Evolutionary conservation across 768 basidiomycete genomes (phyloP).

Genomic region (Mycena albidolilacea): DNA sequence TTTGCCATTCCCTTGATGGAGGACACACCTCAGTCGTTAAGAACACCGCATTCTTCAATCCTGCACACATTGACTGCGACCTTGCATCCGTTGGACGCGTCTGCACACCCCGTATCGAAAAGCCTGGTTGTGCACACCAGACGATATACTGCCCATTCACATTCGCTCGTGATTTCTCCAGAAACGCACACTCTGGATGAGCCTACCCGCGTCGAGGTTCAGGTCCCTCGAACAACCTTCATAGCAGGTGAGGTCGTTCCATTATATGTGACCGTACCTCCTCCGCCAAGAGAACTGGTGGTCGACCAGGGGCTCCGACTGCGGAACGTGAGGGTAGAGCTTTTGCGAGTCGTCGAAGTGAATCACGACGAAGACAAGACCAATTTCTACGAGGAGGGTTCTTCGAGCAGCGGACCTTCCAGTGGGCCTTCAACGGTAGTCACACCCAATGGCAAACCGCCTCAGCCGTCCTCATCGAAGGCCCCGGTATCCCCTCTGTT

Average conservation of each 20-base stretch:
- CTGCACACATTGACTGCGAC: constrained; percentile 79
- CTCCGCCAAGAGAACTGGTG: constrained; percentile 78
- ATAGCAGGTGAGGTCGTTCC: constrained; percentile 82
- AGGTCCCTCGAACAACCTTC: constrained; percentile 82
- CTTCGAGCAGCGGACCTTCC: constrained; percentile 46
- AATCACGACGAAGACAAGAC: constrained; percentile 55
- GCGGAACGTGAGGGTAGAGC: constrained; percentile 85
- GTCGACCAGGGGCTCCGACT: constrained; percentile 80
- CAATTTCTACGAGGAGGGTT: constrained; percentile 54
- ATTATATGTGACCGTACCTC: constrained; percentile 84
- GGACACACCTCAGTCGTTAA: constrained; percentile 88
- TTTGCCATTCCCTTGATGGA: constrained; percentile 85
- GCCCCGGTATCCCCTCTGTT: constrained; percentile 56
- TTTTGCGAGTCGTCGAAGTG: constrained; percentile 77
- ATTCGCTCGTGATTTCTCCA: constrained; percentile 70
- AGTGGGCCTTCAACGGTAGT: constrained; percentile 52
- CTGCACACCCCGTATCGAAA: constrained; percentile 61
- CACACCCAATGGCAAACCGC: constrained; percentile 47
- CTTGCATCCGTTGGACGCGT: constrained; percentile 65
- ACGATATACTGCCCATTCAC: constrained; percentile 78
- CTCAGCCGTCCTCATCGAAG: constrained; percentile 56
- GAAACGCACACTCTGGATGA: constrained; percentile 69
- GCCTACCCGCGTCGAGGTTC: constrained; percentile 78
- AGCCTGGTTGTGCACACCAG: constrained; percentile 78
- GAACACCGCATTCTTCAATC: constrained; percentile 81